Base-by-base conservation (phyloP, 495 filamentous ascomycete species). In the Haplographium delicatum region DNA sequence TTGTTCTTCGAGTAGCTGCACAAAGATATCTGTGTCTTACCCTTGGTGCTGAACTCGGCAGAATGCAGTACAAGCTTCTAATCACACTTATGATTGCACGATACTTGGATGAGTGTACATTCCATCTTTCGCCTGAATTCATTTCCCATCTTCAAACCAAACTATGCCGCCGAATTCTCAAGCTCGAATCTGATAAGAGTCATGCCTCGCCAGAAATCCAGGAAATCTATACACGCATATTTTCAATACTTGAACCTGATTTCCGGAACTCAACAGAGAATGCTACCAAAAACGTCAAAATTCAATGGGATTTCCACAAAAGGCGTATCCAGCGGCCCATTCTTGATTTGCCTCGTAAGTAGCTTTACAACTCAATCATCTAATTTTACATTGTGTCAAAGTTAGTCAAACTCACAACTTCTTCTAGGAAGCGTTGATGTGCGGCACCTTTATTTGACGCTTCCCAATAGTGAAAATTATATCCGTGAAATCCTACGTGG, bases 91-190 rank as follows among this genome's bases (percentile, higher is more conserved):
- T 76, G 1, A 50, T 82, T 4, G 54, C 70, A 2, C 49, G 66
- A 0, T 51, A 83, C 13, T 55, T 82, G 3, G 57, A 62, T 2
- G 69, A 74, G 4, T 65, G 47, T 23, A 35, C 60, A 3, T n/a
- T 51, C 4, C 44, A 51, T 1, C 20, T 75, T 0, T 37, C 38
- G 15, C 58, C 59, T 5, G 70, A 73, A 10, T 30, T 58, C 0
- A 10, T 51, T 13, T 4, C 23, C 38, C 58, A 1, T 54, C 63
- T 15, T 0, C 75, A 65, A 31, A 46, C 69, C 11, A 85, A 85
- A 51, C 66, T 86, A 7, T 77, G 75, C 49, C 74, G 81, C 24
- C 79, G 82, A 11, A 63, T 85, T 35, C 75, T 71, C 5, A 85
- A 86, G 59, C 34, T 85, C 5, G 75, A 84, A 28, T 44, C 54